A percentile compares a stretch with the other conserved stretches of the same genome.
These are phyloP conservation scores for Pontederia crassipes DNA, from an alignment of 176 grass and related monocot species.

Conservation along the genomic window DNA sequence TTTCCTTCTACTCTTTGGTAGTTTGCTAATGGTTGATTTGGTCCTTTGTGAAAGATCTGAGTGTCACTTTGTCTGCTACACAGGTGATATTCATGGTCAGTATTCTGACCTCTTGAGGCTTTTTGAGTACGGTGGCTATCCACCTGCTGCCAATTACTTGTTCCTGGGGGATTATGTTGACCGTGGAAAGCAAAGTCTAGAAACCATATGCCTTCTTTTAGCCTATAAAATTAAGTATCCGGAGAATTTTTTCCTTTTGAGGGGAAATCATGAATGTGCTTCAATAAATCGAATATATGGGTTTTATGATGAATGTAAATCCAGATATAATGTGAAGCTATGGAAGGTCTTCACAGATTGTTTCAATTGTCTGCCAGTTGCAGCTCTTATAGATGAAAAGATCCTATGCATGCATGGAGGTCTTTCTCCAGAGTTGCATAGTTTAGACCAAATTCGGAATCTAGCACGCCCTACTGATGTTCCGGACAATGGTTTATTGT, in stretches of 20 bases:
- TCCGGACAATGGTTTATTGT: neutral
- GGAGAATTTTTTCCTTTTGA: constrained; percentile 6
- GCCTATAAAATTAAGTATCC: constrained; percentile 12
- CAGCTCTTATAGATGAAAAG: constrained; percentile 11
- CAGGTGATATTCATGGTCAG: constrained; percentile 9
- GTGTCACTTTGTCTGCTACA: neutral
- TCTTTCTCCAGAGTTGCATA: constrained; percentile 5
- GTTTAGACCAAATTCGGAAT: constrained; percentile 3
- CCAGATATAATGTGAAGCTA: constrained; percentile 5
- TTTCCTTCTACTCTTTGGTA: neutral
- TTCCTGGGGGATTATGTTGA: constrained; percentile 3
- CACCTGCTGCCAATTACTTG: constrained; percentile 6
- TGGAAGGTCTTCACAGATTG: constrained; percentile 11
- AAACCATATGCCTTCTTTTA: constrained; percentile 6
- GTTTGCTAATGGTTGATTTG: neutral
- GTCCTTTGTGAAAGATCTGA: neutral
- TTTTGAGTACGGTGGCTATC: constrained; percentile 7
- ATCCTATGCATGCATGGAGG: constrained; percentile 8
- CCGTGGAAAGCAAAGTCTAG: constrained; percentile 5
- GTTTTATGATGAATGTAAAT: constrained; percentile 8
- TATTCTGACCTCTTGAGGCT: constrained; percentile 9
- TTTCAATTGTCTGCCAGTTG: constrained; percentile 1
- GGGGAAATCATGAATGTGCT: constrained; percentile 5
- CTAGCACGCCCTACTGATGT: neutral
- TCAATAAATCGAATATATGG: constrained; percentile 8